These are phyloP conservation scores for Bryum argenteum DNA, from an alignment of 225 moss, liverwort and hornwort species.

Conservation along the genomic window DNA sequence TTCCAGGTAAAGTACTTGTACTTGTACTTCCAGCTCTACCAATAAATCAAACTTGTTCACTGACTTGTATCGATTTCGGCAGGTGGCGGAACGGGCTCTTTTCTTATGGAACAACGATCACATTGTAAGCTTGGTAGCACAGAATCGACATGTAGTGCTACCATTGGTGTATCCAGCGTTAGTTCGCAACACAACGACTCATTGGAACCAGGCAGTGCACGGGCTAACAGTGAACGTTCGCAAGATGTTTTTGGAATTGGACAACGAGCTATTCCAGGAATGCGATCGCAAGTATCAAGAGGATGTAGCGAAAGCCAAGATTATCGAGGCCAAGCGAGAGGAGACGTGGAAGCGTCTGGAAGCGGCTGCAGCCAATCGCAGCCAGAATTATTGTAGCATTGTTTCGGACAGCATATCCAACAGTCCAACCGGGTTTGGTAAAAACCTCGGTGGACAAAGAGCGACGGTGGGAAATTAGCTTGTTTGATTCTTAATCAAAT, in stretches of 20 bases:
- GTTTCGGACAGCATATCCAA: constrained; percentile 39
- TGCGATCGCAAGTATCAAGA: constrained; percentile 47
- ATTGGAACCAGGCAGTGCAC: constrained; percentile 53
- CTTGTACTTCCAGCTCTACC: neutral
- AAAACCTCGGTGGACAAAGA: constrained; percentile 35
- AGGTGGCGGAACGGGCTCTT: constrained; percentile 54
- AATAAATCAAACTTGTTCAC: neutral
- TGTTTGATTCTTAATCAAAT: neutral
- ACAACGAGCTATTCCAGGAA: constrained; percentile 49
- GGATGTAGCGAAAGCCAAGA: constrained; percentile 29
- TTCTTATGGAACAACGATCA: constrained; percentile 57
- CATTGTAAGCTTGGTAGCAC: constrained; percentile 46
- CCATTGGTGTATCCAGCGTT: constrained; percentile 46
- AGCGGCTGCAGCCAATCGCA: constrained; percentile 40
- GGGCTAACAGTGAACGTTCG: constrained; percentile 42
- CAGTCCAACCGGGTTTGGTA: constrained; percentile 38
- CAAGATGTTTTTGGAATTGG: constrained; percentile 50
- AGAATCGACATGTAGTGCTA: constrained; percentile 53
- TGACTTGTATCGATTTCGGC: constrained; percentile 3
- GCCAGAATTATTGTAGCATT: constrained; percentile 41
- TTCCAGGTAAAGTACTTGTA: constrained; percentile 33
- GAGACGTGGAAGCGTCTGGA: constrained; percentile 46
- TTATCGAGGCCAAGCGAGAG: constrained; percentile 36
- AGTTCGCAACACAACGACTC: constrained; percentile 31
- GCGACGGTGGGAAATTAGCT: constrained; percentile 37